Base-by-base conservation (phyloP, 108 stramenopile species). In the Halocafeteria seosinensis region DNA sequence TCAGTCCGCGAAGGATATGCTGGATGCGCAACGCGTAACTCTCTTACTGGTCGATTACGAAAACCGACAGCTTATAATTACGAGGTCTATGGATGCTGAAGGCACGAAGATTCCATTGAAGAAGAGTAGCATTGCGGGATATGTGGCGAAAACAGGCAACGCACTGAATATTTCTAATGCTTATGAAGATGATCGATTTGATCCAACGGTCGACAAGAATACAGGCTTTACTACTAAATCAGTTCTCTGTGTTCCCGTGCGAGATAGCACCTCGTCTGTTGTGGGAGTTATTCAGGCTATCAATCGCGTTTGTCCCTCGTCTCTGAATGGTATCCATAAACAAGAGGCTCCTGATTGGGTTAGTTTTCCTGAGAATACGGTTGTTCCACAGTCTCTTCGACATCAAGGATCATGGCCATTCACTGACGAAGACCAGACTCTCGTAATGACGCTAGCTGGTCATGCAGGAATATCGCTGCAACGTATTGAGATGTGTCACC, bases 151-250 rank as follows among this genome's bases (percentile, higher is more conserved):
- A 0, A 74, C 77, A 6, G 73, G 70, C 6, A 35, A 29, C 35
- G 23, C 74, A 37, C 37, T 71, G 8, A 81, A 81, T 38, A 70
- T 82, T 23, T 35, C 69, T 23, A 76, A 82, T 47, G 80, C 76
- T 9, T 81, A 82, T 67, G 58, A 55, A 6, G 75, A 80, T 61
- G 50, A 37, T 13, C 75, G 77, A 17, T 82, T 82, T 72, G 76
- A 82, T 66, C 59, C 75, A 57, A 55, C 58, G 0, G 33, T 73
- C 5, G 75, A 77, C 64, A 30, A 37, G 64, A 29, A 35, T 9
- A 64, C 70, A 1, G 74, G 78, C 1, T 83, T 70, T 62, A 50
- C 60, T 37, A 83, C 82, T 33, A 69, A 57, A 25, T 66, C 70
- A 29, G 57, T 80, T 17, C 50, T 81, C 33, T 78, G 68, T 55